phyloP scores from a whole-genome alignment of 2,329 filamentous ascomycete species.

The Byssothecium circinans region DNA sequence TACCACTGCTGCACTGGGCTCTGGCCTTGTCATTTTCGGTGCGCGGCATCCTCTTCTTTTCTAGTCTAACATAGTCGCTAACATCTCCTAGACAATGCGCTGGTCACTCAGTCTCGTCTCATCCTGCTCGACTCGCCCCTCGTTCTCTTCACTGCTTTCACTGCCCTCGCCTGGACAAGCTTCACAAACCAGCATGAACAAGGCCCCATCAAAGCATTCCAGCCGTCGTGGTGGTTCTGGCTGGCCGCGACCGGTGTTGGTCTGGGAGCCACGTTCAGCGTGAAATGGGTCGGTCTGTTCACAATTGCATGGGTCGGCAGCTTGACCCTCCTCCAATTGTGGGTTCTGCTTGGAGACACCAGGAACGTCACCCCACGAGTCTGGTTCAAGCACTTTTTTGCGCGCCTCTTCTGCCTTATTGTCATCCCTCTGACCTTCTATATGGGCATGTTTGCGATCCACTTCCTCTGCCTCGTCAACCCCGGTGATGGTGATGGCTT shows the following conservation, averaged over 20 bases:
- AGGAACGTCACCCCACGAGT: conserved; percentile 81
- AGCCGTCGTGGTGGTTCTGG: conserved; percentile 97
- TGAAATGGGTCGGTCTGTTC: conserved; percentile 99
- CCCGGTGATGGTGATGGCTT: conserved; percentile 97
- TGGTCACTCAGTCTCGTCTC: conserved; percentile 90
- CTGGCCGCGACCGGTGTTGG: conserved; percentile 81
- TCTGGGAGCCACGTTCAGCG: conserved; percentile 86
- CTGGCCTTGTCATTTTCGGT: conserved; percentile 90
- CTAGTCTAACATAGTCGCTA: conserved; percentile 11
- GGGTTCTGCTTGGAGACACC: conserved; percentile 88
- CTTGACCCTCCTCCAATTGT: conserved; percentile 88
- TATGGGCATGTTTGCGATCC: conserved; percentile 94
- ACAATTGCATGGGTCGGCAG: conserved; percentile 97
- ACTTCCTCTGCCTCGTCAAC: conserved; percentile 91
- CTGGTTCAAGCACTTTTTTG: conserved; percentile 93
- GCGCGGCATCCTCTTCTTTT: conserved; percentile 28
- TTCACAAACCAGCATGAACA: conserved; percentile 98
- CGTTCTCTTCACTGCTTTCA: conserved; percentile 89
- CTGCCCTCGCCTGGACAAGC: conserved; percentile 83
- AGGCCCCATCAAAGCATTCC: conserved; percentile 84
- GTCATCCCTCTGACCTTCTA: conserved; percentile 88
- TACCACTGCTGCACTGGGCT: conserved; percentile 78
- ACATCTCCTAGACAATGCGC: conserved; percentile 74
- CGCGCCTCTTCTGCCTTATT: conserved; percentile 87
- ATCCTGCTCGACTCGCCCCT: conserved; percentile 96